Conservation (phyloP, 2,329 filamentous ascomycete genomes). For the Pseudocercospora ulei region DNA sequence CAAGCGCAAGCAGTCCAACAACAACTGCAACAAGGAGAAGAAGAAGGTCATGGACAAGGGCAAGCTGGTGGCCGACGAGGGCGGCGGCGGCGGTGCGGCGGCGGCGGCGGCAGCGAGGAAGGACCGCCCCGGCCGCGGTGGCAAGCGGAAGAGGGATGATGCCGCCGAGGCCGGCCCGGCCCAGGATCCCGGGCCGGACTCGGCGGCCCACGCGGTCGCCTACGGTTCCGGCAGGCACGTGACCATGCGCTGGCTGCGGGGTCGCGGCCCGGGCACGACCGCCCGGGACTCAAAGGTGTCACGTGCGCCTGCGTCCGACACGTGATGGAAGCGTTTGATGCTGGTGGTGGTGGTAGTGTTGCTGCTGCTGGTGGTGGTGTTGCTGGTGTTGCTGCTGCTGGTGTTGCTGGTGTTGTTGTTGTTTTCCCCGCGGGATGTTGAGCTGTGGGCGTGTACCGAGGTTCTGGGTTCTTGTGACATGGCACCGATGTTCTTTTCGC, state of each 20-base stretch:
- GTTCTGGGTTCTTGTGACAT: too few relatives aligned
- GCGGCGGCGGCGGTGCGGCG: background rate
- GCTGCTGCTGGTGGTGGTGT: too few relatives aligned
- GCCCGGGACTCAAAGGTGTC: too few relatives aligned
- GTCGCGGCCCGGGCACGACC: background rate
- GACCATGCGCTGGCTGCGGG: constrained; percentile 2
- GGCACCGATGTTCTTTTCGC: too few relatives aligned
- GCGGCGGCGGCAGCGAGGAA: constrained; percentile 4
- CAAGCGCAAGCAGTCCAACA: constrained; percentile 19
- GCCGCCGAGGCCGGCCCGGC: background rate
- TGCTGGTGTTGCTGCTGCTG: too few relatives aligned
- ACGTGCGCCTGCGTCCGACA: too few relatives aligned
- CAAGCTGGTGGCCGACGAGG: constrained; percentile 11
- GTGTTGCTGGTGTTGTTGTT: too few relatives aligned
- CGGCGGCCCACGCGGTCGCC: background rate
- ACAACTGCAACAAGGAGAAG: constrained; percentile 23
- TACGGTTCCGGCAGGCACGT: background rate
- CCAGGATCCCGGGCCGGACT: background rate
- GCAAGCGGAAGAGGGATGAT: constrained; percentile 7
- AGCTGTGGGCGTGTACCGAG: too few relatives aligned
- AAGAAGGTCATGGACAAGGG: constrained; percentile 21
- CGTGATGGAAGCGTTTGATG: too few relatives aligned
- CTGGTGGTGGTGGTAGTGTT: too few relatives aligned
- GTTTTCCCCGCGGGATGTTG: too few relatives aligned
- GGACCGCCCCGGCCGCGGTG: too few relatives aligned